These are phyloP conservation scores for Gloeostereum incarnatum DNA, from an alignment of 768 basidiomycete genomes.

Conservation along the genomic window DNA sequence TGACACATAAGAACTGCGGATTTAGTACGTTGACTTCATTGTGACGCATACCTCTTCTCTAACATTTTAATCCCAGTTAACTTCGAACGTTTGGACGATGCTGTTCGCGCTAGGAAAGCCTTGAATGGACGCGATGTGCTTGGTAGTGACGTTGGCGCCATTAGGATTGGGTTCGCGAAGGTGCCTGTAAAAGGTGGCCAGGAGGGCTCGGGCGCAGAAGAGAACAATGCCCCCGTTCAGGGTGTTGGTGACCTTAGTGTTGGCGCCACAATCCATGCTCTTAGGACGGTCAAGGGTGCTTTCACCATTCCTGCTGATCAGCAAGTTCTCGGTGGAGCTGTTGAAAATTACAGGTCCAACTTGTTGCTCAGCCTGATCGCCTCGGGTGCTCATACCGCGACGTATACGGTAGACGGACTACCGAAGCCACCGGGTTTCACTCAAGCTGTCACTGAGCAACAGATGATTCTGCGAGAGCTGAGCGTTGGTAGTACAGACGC, in stretches of 20 bases:
- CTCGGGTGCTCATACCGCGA: conserved; percentile 56
- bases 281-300: conserved; percentile 87
- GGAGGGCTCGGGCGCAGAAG: conserved; percentile 56
- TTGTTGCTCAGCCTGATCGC: conserved; percentile 84
- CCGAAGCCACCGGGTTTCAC: conserved; percentile 59
- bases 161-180: conserved; percentile 94
- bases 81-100: conserved; percentile 95
- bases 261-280: conserved; percentile 80
- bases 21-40: conserved; percentile 47
- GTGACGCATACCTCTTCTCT: conserved; percentile 3
- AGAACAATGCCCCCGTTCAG: conserved; percentile 57
- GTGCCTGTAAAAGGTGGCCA: conserved; percentile 87
- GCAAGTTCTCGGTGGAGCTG: conserved; percentile 82
- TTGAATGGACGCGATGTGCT: conserved; percentile 94
- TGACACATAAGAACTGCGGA: conserved; percentile 97
- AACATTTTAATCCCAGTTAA: conserved; percentile 52
- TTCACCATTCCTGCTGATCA: conserved; percentile 87
- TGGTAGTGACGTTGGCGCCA: conserved; percentile 93
- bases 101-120: conserved; percentile 90
- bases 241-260: conserved; percentile 82
- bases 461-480: conserved; percentile 94
- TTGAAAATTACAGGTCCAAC: conserved; percentile 95
- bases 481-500: conserved; percentile 68
- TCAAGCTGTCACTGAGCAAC: conserved; percentile 82
- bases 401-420: conserved; percentile 44